Conservation (phyloP, 495 filamentous ascomycete species). For the Trichoderma erinaceum region DNA sequence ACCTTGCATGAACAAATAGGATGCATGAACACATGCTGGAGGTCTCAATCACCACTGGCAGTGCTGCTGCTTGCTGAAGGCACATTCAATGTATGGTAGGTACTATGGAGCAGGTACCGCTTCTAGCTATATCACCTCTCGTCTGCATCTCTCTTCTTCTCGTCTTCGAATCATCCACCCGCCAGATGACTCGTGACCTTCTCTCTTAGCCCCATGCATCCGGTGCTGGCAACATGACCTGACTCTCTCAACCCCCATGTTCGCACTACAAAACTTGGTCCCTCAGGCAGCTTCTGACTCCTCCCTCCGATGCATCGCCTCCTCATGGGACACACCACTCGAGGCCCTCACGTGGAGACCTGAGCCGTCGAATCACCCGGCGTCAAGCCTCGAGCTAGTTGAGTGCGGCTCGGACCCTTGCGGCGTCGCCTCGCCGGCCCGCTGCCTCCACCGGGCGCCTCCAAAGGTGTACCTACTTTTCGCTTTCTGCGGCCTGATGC, state of each 20-base stretch:
- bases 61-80: no score
- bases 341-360: constrained; percentile 6
- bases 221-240: not conserved
- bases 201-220: not conserved
- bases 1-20: not conserved
- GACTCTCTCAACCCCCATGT: not conserved
- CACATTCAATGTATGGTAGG: no score
- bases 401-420: constrained; percentile 8
- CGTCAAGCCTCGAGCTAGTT: not conserved
- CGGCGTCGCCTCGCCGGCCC: constrained; percentile 4
- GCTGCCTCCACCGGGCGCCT: constrained; percentile 3
- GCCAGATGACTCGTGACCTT: constrained; percentile 1
- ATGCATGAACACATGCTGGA: constrained; percentile 8
- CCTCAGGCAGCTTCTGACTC: constrained; percentile 1
- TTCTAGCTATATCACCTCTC: not conserved
- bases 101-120: not conserved
- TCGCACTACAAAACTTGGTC: not conserved
- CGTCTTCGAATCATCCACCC: constrained; percentile 3
- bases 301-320: constrained; percentile 2
- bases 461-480: not conserved
- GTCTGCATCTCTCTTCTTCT: not conserved
- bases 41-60: not conserved
- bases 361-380: not conserved
- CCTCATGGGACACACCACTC: constrained; percentile 11
- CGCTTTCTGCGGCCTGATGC: not conserved